phyloP scores from a whole-genome alignment of 768 basidiomycete species.

The Nidularia pulvinata region DNA sequence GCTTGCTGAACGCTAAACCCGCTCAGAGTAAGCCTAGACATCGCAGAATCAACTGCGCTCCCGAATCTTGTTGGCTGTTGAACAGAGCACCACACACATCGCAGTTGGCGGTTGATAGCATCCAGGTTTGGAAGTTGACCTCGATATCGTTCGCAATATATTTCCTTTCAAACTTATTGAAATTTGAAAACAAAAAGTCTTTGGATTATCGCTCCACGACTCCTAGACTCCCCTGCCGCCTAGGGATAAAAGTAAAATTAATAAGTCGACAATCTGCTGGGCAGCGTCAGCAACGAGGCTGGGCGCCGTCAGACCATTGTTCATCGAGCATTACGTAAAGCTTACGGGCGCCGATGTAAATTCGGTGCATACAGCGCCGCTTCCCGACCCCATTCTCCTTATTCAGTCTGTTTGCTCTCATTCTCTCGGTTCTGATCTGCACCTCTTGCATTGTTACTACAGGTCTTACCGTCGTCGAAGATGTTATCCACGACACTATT shows the following conservation, averaged over 20 bases:
- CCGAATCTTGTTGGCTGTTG: neutral
- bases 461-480: neutral
- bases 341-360: neutral
- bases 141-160: too few species aligned
- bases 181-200: too few species aligned
- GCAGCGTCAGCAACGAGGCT: too few species aligned
- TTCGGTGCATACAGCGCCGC: neutral
- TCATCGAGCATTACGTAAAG: too few species aligned
- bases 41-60: too few species aligned
- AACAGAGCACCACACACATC: neutral
- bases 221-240: too few species aligned
- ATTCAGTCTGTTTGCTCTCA: neutral
- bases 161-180: too few species aligned
- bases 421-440: neutral
- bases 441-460: constrained; percentile 55
- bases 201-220: too few species aligned
- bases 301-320: too few species aligned
- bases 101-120: neutral
- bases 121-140: neutral
- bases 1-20: neutral
- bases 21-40: too few species aligned
- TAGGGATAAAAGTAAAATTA: too few species aligned
- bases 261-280: too few species aligned
- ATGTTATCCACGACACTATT: constrained; percentile 16
- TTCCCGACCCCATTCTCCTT: neutral